Evolutionary conservation across 2,329 filamentous ascomycete species (phyloP).

Genomic region (Didymella arachidicola): DNA sequence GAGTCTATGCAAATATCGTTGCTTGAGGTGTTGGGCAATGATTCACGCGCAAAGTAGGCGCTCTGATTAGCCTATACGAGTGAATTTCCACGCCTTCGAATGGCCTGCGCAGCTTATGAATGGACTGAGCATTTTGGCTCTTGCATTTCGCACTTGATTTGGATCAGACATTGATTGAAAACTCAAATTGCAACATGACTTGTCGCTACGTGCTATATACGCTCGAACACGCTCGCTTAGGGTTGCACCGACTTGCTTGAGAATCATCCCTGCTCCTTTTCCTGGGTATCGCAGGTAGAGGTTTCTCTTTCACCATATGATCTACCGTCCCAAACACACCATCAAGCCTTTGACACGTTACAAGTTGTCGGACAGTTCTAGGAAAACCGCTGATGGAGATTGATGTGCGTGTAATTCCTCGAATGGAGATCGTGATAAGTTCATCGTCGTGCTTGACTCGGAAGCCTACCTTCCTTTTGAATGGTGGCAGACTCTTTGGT

Average conservation of each 20-base stretch:
- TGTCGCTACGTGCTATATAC: neutral
- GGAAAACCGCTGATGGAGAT: neutral
- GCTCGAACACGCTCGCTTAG: neutral
- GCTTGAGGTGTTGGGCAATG: no score
- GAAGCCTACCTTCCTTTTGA: neutral
- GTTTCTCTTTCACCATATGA: conserved; percentile 9
- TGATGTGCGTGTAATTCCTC: neutral
- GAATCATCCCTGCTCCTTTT: neutral
- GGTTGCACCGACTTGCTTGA: neutral
- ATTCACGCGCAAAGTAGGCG: no score
- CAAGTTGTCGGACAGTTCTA: neutral
- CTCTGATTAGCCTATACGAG: no score
- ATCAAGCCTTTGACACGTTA: conserved; percentile 1
- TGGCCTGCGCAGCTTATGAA: no score
- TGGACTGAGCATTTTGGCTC: neutral
- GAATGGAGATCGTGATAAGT: neutral
- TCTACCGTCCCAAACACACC: conserved; percentile 19
- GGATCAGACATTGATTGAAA: neutral
- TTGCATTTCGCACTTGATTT: neutral
- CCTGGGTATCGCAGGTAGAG: conserved; percentile 5
- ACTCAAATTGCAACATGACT: neutral
- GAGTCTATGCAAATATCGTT: no score
- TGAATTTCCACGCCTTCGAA: no score
- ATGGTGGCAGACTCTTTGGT: neutral
- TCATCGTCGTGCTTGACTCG: neutral